Evolutionary conservation across 306 rosid genomes (phyloP).

Genomic region (Arachis hypogaea): DNA sequence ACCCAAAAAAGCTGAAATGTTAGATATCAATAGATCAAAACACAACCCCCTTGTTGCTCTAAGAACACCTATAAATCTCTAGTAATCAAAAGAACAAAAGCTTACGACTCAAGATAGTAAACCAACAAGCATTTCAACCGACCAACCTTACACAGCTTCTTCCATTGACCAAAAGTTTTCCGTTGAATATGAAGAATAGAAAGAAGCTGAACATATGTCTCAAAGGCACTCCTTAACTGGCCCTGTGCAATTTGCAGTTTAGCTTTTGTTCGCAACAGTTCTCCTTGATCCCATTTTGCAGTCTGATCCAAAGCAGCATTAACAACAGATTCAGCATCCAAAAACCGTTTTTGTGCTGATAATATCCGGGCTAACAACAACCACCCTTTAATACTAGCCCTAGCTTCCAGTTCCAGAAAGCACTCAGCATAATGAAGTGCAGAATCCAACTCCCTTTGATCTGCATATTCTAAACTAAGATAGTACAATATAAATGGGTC

Average conservation of each 20-base stretch:
- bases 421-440: conserved; percentile 66
- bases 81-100: conserved; percentile 15
- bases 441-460: conserved; percentile 77
- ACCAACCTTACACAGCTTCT: conserved; percentile 63
- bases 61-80: too few species aligned
- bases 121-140: conserved; percentile 14
- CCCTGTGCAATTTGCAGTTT: conserved; percentile 80
- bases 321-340: conserved; percentile 72
- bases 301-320: conserved; percentile 87
- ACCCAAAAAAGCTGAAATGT: too few species aligned
- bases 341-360: conserved; percentile 75
- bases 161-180: conserved; percentile 61
- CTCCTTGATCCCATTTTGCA: conserved; percentile 93
- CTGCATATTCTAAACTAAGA: conserved; percentile 75
- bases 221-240: conserved; percentile 67
- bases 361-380: conserved; percentile 72
- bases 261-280: conserved; percentile 79
- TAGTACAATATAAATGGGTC: conserved; percentile 64
- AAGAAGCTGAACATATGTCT: conserved; percentile 68
- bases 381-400: conserved; percentile 76
- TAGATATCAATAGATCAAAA: too few species aligned
- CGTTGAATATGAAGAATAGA: conserved; percentile 85
- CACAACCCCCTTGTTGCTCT: too few species aligned
- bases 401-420: conserved; percentile 68
- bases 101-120: conserved; percentile 7